Percentiles rank a stretch among this genome's conserved stretches.
Conservation (phyloP, 1,284 basidiomycete genomes). For the Heliocybe sulcata region DNA sequence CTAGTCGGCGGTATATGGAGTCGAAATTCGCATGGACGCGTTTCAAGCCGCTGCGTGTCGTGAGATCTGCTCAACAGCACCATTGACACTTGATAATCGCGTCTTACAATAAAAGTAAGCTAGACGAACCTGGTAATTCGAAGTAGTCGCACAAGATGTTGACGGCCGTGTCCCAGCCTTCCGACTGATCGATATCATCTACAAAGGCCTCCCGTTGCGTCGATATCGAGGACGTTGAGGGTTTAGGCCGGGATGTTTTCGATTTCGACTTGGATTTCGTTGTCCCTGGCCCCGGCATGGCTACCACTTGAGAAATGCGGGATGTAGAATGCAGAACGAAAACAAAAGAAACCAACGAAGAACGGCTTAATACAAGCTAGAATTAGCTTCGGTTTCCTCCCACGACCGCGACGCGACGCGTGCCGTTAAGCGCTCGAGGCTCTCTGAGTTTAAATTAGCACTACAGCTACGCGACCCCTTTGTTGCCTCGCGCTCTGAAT, state of each 20-base stretch:
- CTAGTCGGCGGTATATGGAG: slow-evolving; percentile 38
- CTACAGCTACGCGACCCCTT: too few species aligned
- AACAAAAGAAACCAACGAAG: too few species aligned
- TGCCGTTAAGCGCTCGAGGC: too few species aligned
- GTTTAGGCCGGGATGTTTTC: neutral
- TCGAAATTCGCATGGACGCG: slow-evolving; percentile 52
- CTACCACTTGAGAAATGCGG: too few species aligned
- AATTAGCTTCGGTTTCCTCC: too few species aligned
- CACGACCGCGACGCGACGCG: too few species aligned
- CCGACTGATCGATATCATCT: neutral
- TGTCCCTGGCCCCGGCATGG: neutral
- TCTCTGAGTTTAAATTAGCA: too few species aligned
- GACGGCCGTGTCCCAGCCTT: neutral
- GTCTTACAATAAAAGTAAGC: neutral
- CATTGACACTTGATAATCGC: slow-evolving; percentile 2
- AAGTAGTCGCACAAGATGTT: neutral
- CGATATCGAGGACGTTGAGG: neutral
- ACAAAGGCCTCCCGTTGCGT: neutral
- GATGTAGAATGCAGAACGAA: too few species aligned
- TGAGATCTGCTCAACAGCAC: slow-evolving; percentile 18
- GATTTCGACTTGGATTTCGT: neutral
- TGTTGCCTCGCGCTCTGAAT: too few species aligned
- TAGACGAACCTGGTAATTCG: neutral
- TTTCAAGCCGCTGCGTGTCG: slow-evolving; percentile 48
- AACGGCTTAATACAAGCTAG: too few species aligned